Conservation (phyloP, 2,329 filamentous ascomycete genomes). For the Colletotrichum plurivorum region DNA sequence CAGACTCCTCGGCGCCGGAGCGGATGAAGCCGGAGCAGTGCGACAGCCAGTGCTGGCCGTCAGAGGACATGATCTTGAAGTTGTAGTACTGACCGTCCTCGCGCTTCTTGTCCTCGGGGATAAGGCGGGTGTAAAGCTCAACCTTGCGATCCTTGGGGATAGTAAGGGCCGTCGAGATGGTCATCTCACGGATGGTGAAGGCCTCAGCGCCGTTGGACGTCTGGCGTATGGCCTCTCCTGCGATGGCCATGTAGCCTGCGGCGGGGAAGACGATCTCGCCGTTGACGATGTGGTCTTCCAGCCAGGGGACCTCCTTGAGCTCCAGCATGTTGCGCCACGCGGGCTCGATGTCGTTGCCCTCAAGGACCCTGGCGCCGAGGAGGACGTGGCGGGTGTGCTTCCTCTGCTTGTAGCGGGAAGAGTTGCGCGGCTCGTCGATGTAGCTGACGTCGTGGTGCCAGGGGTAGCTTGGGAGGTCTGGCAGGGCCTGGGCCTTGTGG, state of each 20-base stretch:
- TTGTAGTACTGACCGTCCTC: conserved; percentile 47
- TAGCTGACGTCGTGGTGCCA: conserved; percentile 28
- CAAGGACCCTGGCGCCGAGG: conserved; percentile 22
- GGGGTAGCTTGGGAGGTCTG: conserved; percentile 25
- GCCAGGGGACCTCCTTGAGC: conserved; percentile 28
- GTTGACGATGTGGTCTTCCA: conserved; percentile 34
- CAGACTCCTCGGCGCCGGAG: conserved; percentile 14
- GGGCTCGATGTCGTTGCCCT: conserved; percentile 29
- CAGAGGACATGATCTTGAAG: conserved; percentile 51
- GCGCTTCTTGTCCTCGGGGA: conserved; percentile 27
- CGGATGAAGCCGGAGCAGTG: conserved; percentile 43
- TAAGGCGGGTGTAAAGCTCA: conserved; percentile 51
- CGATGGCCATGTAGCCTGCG: conserved; percentile 31
- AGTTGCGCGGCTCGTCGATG: conserved; percentile 22
- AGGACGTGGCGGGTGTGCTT: conserved; percentile 23
- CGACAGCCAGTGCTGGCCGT: conserved; percentile 46
- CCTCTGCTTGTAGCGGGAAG: conserved; percentile 18
- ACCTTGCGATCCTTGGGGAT: conserved; percentile 46
- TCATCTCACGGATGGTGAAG: conserved; percentile 49
- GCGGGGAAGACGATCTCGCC: conserved; percentile 29
- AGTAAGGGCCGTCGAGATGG: conserved; percentile 47
- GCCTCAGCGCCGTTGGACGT: conserved; percentile 26
- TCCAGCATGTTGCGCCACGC: conserved; percentile 33
- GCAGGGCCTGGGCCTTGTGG: conserved; percentile 16
- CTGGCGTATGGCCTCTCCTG: conserved; percentile 29